These are phyloP conservation scores for Kitagawia praeruptora DNA, from an alignment of 129 eudicot genomes.

Conservation along the genomic window DNA sequence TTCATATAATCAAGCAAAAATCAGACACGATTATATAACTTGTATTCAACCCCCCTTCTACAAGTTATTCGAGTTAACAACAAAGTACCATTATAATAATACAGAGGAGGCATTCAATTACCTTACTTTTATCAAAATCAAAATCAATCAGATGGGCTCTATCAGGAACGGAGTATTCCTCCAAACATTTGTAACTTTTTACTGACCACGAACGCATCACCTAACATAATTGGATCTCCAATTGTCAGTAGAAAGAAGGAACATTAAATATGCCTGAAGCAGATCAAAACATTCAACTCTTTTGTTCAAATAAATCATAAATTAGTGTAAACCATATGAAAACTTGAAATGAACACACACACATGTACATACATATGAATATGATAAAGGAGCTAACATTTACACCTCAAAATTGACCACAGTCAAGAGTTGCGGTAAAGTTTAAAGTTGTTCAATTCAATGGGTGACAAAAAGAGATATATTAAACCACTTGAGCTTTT, in stretches of 20 bases:
- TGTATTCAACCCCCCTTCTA: no score
- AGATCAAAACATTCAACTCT: neutral
- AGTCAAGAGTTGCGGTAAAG: neutral
- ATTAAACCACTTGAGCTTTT: neutral
- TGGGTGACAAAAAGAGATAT: neutral
- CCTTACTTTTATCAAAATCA: slow-evolving; percentile 97
- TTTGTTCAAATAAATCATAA: neutral
- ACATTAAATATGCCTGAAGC: neutral
- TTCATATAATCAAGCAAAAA: no score
- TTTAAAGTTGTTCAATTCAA: neutral
- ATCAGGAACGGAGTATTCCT: slow-evolving; percentile 63
- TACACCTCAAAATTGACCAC: neutral
- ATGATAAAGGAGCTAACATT: neutral
- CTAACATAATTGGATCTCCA: slow-evolving; percentile 29
- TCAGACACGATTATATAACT: no score
- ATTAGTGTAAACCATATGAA: neutral
- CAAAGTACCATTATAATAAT: neutral
- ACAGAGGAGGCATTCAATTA: slow-evolving; percentile 15
- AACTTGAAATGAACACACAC: neutral
- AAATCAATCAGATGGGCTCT: slow-evolving; percentile 60
- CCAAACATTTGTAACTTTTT: slow-evolving; percentile 74
- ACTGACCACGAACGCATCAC: slow-evolving; percentile 95
- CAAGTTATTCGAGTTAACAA: no score
- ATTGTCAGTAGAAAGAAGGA: slow-evolving; percentile 3
- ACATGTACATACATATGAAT: neutral